Evolutionary conservation across 2,329 filamentous ascomycete genomes (phyloP).

Genomic region (Microdochium trichocladiopsis): DNA sequence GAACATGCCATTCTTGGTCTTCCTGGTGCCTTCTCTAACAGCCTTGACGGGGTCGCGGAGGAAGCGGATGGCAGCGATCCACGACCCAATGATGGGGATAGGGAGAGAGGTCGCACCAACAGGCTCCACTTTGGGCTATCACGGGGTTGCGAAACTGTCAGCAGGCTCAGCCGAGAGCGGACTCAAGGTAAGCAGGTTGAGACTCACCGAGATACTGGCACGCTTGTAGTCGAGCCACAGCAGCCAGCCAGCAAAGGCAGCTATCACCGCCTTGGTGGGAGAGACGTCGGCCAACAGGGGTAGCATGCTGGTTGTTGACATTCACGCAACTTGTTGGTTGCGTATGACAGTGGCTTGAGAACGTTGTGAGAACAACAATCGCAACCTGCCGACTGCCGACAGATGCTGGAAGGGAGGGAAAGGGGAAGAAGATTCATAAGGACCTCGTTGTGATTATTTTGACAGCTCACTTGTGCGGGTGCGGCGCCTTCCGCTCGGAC

Average conservation of each 20-base stretch:
- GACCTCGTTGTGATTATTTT: too few species aligned
- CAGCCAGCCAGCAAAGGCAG: background rate
- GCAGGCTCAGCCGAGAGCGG: too few species aligned
- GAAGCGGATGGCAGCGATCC: constrained; percentile 2
- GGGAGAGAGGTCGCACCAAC: constrained; percentile 1
- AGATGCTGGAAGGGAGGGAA: background rate
- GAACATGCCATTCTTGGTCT: constrained; percentile 4
- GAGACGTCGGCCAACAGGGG: background rate
- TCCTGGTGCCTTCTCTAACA: constrained; percentile 1
- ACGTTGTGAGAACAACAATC: too few species aligned
- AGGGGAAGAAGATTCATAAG: too few species aligned
- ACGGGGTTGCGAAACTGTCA: too few species aligned
- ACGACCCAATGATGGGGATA: constrained; percentile 2
- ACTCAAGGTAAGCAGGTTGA: background rate
- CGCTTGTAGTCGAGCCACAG: background rate
- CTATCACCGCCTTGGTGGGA: background rate
- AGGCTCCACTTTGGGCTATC: constrained; percentile 2
- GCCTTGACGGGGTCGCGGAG: background rate
- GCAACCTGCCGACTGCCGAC: too few species aligned
- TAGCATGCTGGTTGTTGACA: background rate
- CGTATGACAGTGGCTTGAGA: too few species aligned
- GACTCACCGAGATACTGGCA: background rate
- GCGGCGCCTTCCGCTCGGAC: too few species aligned
- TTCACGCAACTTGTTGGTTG: background rate
- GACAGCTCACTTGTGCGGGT: too few species aligned